Percentiles rank a stretch among this genome's conserved stretches.
Evolutionary conservation across 2,329 filamentous ascomycete genomes (phyloP).

Genomic region (Neonectria coccinea): DNA sequence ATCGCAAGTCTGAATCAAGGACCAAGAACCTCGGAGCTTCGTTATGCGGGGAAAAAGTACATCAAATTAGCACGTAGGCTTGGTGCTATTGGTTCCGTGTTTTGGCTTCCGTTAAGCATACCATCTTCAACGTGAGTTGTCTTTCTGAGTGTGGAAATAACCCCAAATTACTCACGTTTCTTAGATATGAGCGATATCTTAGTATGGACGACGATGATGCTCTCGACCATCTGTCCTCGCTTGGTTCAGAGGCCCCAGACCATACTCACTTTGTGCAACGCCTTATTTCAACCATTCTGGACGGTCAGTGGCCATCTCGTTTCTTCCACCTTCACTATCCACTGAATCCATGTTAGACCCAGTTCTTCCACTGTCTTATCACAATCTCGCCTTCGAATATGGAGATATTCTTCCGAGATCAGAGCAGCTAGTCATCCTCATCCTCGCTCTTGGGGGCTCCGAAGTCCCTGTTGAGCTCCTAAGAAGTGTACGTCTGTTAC

Average conservation of each 20-base stretch:
- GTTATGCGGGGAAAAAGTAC: constrained; percentile 50
- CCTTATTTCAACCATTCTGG: constrained; percentile 39
- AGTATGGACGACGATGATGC: constrained; percentile 50
- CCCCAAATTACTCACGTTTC: background rate
- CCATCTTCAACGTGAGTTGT: constrained; percentile 49
- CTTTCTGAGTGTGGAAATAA: fast-evolving
- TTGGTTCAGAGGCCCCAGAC: constrained; percentile 32
- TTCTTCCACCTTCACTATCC: background rate
- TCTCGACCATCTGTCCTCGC: constrained; percentile 43
- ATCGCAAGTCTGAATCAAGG: constrained; percentile 37
- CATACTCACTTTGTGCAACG: constrained; percentile 40
- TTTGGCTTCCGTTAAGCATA: constrained; percentile 50
- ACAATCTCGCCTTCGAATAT: constrained; percentile 44
- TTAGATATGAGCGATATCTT: constrained; percentile 50
- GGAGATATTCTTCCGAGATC: constrained; percentile 41
- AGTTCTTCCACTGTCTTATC: constrained; percentile 31
- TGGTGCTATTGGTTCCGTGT: constrained; percentile 45
- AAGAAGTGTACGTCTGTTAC: constrained; percentile 33
- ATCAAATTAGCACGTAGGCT: constrained; percentile 49
- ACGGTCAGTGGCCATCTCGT: constrained; percentile 8
- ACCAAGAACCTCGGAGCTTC: constrained; percentile 40
- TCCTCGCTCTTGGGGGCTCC: constrained; percentile 39
- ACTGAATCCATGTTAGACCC: constrained; percentile 18
- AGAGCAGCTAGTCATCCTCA: constrained; percentile 44
- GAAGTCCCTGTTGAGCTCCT: constrained; percentile 43